Conservation (phyloP, 1,284 basidiomycete species). For the Austroboletus niveus region DNA sequence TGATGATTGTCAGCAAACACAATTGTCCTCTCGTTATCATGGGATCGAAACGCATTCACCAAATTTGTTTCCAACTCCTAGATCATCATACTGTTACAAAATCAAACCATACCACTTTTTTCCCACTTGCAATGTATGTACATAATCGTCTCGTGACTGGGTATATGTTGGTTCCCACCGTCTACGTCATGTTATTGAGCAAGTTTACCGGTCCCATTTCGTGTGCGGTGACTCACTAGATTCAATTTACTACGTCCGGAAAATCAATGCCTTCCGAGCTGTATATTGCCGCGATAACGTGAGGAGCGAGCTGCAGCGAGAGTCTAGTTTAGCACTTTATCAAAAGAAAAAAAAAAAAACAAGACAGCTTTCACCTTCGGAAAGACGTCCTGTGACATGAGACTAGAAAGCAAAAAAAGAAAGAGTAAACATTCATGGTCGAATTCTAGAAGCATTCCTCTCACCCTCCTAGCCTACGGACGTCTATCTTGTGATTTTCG, state of each 20-base stretch:
- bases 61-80: too few species aligned
- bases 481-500: slow-evolving; percentile 11
- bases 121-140: too few species aligned
- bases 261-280: slow-evolving; percentile 16
- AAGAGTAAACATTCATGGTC: not conserved
- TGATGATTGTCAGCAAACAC: too few species aligned
- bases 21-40: too few species aligned
- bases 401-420: slow-evolving; percentile 9
- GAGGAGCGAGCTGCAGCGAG: slow-evolving; percentile 23
- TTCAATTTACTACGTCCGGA: slow-evolving; percentile 3
- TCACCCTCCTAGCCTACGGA: slow-evolving; percentile 24
- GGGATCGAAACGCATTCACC: too few species aligned
- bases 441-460: not conserved
- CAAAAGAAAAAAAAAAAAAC: not conserved
- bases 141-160: too few species aligned
- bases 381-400: slow-evolving; percentile 29
- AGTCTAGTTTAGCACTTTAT: not conserved
- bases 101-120: too few species aligned
- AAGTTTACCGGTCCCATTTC: too few species aligned
- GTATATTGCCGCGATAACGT: slow-evolving; percentile 19
- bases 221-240: slow-evolving; percentile 15
- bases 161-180: too few species aligned
- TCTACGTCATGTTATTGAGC: too few species aligned
- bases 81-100: too few species aligned
- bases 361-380: slow-evolving; percentile 15